Evolutionary conservation across 2,329 filamentous ascomycete species (phyloP), one percentile per base, ranked within the genome.

Genomic region (Raffaelea deltoideospora): DNA sequence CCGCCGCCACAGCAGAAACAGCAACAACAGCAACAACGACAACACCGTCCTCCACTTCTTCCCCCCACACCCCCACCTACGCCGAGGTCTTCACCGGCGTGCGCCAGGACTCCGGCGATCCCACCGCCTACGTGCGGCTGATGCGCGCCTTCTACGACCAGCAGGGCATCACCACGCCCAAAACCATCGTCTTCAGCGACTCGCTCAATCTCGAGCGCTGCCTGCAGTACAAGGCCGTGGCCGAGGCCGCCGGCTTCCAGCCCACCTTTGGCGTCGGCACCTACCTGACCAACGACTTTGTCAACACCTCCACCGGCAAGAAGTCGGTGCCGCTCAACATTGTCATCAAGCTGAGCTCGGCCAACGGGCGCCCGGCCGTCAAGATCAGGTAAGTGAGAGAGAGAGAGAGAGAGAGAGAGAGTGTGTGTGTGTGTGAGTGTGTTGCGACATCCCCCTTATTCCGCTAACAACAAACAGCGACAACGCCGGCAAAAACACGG

Each of bases 241-340:
- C 87, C 0, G 85, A 95, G 46, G 70, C 75, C 28, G 72, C 77
- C 13, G 83, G 83, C 2, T 87, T 98, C 56, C 72, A 77, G 41
- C 80, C 88, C 11, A 82, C 80, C 0, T 98, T 98, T 60, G 90
- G 90, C 42, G 82, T 98, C 1, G 90, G 90, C 5, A 98, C 90
- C 0, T 96, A 84, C 58, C 69, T 98, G 49, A 98, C 90, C 4
- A 95, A 98, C 51, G 90, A 98, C 56, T 98, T 90, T 54, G 63
- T 61, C n/a, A 73, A 80, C 45, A 61, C 70, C 42, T 74, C 67
- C 26, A 81, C 77, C 1, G 77, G 78, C 28, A 75, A 76, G 47
- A 96, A 95, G 59, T 95, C 87, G 1, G 74, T 77, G 14, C 90
- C 90, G 0, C 63, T 98, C 37, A 98, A 98, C 51, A 98, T 98